Base-by-base conservation (phyloP, 2,329 filamentous ascomycete genomes). In the Colletotrichum tofieldiae region DNA sequence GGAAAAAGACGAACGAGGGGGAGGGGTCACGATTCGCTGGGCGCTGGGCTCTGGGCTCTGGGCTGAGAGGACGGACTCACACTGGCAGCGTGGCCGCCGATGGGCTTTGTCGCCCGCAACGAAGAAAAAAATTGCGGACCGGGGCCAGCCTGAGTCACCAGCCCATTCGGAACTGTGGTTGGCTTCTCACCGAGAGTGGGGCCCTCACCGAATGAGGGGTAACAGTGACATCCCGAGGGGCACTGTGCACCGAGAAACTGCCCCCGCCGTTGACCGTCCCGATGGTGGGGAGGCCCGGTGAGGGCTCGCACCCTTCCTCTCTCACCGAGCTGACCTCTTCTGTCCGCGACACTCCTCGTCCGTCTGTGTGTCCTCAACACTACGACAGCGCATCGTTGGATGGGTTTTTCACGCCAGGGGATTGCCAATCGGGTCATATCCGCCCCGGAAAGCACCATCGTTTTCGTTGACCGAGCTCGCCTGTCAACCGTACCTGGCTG, bases 51-150 rank as follows among this genome's bases (percentile, higher is more conserved):
- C 66, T 35, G 60, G 60, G 43, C 54, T 16, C 55, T 37, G 68
- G 58, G 52, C 52, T 65, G 37, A 26, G 35, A 39, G 55, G 37
- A 23, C 39, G 3, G 16, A 45, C 43, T n/a, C 43, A n/a, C 43
- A 45, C 43, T 12, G n/a, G 11, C 47, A 26, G 29, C 4, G 29
- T 32, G 29, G 29, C 29, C 29, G 29, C 29, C 29, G 29, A 32
- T 32, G 29, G 29, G 67, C 51, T 64, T 54, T 55, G 59, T 64
- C 60, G 45, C 49, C 67, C 62, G 67, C 61, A n/a, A n/a, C 12
- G 32, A 62, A 62, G 23, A 72, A 67, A 71, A 67, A 70, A 72
- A 70, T 72, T 69, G 70, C 65, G 39, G 65, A 55, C 32, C 51
- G 37, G 41, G 12, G 23, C 39, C 20, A 56, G 18, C 58, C 65